These are phyloP conservation scores for Candida sp. DNA, from an alignment of 1,139 yeast genomes.

Conservation along the genomic window DNA sequence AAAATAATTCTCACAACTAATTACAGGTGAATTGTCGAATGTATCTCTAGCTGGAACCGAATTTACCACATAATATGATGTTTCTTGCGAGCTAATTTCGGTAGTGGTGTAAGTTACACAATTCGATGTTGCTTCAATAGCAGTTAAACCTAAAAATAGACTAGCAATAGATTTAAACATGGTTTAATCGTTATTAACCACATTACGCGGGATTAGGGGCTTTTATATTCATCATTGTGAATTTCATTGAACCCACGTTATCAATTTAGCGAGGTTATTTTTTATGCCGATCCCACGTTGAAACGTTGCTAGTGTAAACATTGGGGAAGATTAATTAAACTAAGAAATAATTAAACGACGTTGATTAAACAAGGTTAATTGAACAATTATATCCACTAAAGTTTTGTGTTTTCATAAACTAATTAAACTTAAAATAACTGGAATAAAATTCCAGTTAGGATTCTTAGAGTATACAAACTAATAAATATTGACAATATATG, in stretches of 20 bases:
- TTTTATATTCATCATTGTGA: not conserved
- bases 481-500: too few species aligned
- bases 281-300: not conserved
- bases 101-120: conserved; percentile 9
- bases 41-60: conserved; percentile 9
- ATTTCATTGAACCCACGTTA: not conserved
- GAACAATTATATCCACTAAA: too few species aligned
- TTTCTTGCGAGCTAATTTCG: conserved; percentile 7
- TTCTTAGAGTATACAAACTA: too few species aligned
- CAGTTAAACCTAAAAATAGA: not conserved
- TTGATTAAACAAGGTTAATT: too few species aligned
- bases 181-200: not conserved
- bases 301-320: too few species aligned
- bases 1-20: conserved; percentile 1
- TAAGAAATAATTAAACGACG: too few species aligned
- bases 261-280: not conserved
- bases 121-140: conserved; percentile 5
- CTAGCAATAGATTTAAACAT: not conserved
- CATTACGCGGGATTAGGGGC: too few species aligned
- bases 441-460: too few species aligned
- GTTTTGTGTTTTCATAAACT: too few species aligned
- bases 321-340: too few species aligned
- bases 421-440: too few species aligned
- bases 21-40: conserved; percentile 4
- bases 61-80: conserved; percentile 9